phyloP scores from a whole-genome alignment of 2,329 filamentous ascomycete species.

The Dothidotthia symphoricarpi region DNA sequence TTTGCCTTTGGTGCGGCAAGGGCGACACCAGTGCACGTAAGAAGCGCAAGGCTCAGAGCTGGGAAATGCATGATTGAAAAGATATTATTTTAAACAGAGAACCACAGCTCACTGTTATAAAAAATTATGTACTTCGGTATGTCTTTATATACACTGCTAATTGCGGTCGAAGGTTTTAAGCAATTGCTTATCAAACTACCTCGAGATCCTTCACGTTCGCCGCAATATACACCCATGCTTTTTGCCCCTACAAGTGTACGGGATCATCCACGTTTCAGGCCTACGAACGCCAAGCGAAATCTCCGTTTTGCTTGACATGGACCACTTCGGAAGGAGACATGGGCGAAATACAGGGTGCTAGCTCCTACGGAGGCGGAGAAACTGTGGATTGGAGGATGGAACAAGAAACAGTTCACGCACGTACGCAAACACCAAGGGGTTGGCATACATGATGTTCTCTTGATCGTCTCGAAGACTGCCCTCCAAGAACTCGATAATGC shows the following conservation, averaged over 20 bases:
- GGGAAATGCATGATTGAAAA: slow-evolving; percentile 25
- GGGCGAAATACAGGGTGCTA: slow-evolving; percentile 1
- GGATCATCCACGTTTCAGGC: slow-evolving; percentile 8
- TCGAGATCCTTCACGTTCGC: too few relatives aligned
- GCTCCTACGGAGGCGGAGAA: slow-evolving; percentile 17
- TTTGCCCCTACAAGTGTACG: slow-evolving; percentile 8
- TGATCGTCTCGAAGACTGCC: background rate
- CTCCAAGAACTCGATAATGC: too few relatives aligned
- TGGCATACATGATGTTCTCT: background rate
- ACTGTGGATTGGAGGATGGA: slow-evolving; percentile 22
- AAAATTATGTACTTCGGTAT: too few relatives aligned
- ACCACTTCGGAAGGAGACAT: slow-evolving; percentile 9
- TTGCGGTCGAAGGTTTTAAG: too few relatives aligned
- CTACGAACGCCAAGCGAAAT: slow-evolving; percentile 10
- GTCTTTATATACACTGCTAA: too few relatives aligned
- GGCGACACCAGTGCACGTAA: slow-evolving; percentile 19
- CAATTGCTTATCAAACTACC: too few relatives aligned
- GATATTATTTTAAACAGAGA: background rate
- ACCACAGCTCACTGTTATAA: slow-evolving; percentile 8
- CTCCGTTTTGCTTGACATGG: slow-evolving; percentile 14
- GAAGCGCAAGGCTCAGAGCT: slow-evolving; percentile 22
- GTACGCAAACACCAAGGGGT: background rate
- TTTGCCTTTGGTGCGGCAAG: slow-evolving; percentile 23
- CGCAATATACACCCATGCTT: slow-evolving; percentile 16
- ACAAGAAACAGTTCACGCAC: background rate